Conservation (phyloP, 78 protist species). For the slime mould (Dictyostelium discoideum) region dicty_2.7 NC_007089.4:5827001-5827500, state of each 20-base stretch:
- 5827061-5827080: neutral
- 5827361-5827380: neutral
- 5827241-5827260: neutral
- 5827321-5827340: slow-evolving; percentile 3
- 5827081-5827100: neutral
- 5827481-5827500: neutral
- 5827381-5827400: neutral
- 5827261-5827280: neutral
- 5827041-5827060: slow-evolving; percentile 15
- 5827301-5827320: slow-evolving; percentile 1
- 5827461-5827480: neutral
- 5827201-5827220: slow-evolving; percentile 23
- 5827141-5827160: slow-evolving; percentile 21
- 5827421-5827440: too few relatives aligned
- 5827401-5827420: too few relatives aligned
- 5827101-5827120: neutral
- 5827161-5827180: slow-evolving; percentile 4
- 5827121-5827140: slow-evolving; percentile 4
- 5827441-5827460: neutral
- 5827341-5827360: neutral
- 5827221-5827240: slow-evolving; percentile 20
- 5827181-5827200: slow-evolving; percentile 25
- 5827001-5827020: slow-evolving; percentile 42
- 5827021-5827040: slow-evolving; percentile 40
- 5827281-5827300: neutral